Conservation (phyloP, 306 rosid genomes). For the Macrotyloma uniflorum region DNA sequence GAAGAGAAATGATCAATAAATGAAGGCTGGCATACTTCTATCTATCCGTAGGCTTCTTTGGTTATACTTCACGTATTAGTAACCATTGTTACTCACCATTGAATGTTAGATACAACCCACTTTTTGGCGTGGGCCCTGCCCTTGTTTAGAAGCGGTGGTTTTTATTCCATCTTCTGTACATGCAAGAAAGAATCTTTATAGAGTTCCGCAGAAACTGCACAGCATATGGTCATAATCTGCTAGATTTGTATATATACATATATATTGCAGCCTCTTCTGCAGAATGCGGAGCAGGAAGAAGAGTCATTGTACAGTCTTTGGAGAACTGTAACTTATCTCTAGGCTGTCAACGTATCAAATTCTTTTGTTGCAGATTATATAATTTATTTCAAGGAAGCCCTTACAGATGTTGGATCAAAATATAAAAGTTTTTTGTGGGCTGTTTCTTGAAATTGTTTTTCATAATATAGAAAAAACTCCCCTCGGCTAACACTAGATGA, state of each 20-base stretch:
- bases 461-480: slow-evolving; percentile 22
- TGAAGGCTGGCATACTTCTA: slow-evolving; percentile 44
- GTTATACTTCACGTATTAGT: background rate
- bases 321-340: slow-evolving; percentile 66
- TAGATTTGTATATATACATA: slow-evolving; percentile 57
- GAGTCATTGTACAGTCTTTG: slow-evolving; percentile 69
- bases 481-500: background rate
- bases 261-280: slow-evolving; percentile 67
- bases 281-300: slow-evolving; percentile 66
- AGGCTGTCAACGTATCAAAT: slow-evolving; percentile 56
- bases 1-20: slow-evolving; percentile 46
- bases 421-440: slow-evolving; percentile 10
- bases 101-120: slow-evolving; percentile 48
- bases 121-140: slow-evolving; percentile 55
- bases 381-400: slow-evolving; percentile 57
- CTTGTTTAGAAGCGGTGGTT: slow-evolving; percentile 42
- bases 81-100: slow-evolving; percentile 17
- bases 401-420: slow-evolving; percentile 44
- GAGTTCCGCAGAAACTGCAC: slow-evolving; percentile 49
- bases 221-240: slow-evolving; percentile 45
- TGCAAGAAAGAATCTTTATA: slow-evolving; percentile 39
- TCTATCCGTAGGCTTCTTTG: slow-evolving; percentile 7
- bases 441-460: slow-evolving; percentile 37
- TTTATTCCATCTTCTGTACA: slow-evolving; percentile 44
- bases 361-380: slow-evolving; percentile 41